Conservation (phyloP, 2,329 filamentous ascomycete genomes). For the Stagonosporopsis vannaccii region DNA sequence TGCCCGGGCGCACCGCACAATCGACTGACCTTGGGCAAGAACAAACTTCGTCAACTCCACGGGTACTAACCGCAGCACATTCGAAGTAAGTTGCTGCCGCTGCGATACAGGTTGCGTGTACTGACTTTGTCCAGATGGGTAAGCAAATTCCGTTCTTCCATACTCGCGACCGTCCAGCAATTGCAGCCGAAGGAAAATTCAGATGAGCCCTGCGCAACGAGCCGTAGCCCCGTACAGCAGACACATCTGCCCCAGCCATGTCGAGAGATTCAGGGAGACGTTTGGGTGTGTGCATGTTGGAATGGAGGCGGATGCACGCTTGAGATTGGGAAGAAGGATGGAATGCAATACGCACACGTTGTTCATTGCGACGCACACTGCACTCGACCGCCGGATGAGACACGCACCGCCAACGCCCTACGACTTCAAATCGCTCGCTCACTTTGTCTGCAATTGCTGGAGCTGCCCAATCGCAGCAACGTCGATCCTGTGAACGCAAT, state of each 20-base stretch:
- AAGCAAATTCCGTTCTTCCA: slow-evolving; percentile 54
- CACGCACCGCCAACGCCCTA: not conserved
- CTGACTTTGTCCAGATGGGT: slow-evolving; percentile 65
- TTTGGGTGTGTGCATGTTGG: not conserved
- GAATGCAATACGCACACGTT: not conserved
- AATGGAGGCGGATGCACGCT: not conserved
- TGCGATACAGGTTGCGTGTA: not conserved
- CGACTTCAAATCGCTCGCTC: not conserved
- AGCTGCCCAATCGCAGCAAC: slow-evolving; percentile 3
- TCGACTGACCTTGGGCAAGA: slow-evolving; percentile 17
- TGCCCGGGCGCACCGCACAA: slow-evolving; percentile 24
- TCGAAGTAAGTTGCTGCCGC: slow-evolving; percentile 57
- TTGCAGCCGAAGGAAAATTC: slow-evolving; percentile 42
- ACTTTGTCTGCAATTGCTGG: slow-evolving; percentile 42
- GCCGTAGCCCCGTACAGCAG: slow-evolving; percentile 9
- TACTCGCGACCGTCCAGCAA: slow-evolving; percentile 35
- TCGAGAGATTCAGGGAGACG: not conserved
- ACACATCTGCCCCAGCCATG: not conserved
- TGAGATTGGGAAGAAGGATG: not conserved
- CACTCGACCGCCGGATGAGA: not conserved
- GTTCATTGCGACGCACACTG: not conserved
- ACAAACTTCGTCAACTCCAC: slow-evolving; percentile 43
- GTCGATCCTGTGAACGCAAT: slow-evolving; percentile 16
- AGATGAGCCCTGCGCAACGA: slow-evolving; percentile 26
- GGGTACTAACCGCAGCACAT: slow-evolving; percentile 57